Evolutionary conservation across 2,329 filamentous ascomycete species (phyloP).

Genomic region (Colletotrichum sp.): DNA sequence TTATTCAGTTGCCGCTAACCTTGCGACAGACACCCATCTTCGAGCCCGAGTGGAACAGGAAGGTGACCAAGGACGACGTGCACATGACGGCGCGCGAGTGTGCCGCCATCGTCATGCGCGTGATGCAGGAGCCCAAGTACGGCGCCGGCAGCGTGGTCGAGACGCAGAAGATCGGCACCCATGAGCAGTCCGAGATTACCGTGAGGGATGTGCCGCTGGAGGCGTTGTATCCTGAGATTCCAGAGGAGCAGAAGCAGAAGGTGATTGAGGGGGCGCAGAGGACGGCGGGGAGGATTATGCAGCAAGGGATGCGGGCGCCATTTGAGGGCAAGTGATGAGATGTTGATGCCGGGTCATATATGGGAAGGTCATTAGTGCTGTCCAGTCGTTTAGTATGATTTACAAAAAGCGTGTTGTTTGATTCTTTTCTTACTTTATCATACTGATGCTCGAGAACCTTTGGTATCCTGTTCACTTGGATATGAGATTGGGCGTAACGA

Average conservation of each 20-base stretch:
- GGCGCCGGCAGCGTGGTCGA: conserved; percentile 25
- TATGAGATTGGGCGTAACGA: not conserved
- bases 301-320: not conserved
- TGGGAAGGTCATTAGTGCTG: not conserved
- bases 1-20: no score
- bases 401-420: not conserved
- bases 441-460: accelerated
- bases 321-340: not conserved
- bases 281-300: not conserved
- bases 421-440: not conserved
- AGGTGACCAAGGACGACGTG: not conserved
- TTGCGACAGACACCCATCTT: not conserved
- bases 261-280: not conserved
- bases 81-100: not conserved
- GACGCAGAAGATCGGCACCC: conserved; percentile 14
- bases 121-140: conserved; percentile 17
- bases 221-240: not conserved
- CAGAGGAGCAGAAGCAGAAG: not conserved
- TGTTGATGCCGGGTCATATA: accelerated
- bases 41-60: not conserved
- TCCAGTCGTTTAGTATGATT: not conserved
- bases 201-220: conserved; percentile 12
- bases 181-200: not conserved
- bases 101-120: conserved; percentile 5
- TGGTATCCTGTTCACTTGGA: not conserved